phyloP scores from a whole-genome alignment of 106 monocot species.

The Hemerocallis citrina region DNA sequence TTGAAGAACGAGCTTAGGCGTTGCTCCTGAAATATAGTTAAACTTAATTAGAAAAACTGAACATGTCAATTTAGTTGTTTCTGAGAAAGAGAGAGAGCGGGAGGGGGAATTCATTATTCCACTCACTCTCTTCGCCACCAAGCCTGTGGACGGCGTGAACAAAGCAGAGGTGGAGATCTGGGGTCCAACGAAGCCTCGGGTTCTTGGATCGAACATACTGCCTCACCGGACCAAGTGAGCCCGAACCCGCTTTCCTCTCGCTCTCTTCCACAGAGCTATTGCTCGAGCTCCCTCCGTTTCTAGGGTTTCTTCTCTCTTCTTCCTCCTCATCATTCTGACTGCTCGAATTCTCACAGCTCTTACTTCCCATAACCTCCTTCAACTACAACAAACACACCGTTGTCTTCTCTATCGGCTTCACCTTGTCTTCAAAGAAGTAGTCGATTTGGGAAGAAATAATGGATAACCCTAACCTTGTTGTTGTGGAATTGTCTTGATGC shows the following conservation, averaged over 20 bases:
- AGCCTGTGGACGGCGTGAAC: constrained; percentile 64
- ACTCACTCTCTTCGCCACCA: constrained; percentile 73
- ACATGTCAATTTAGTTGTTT: too few relatives aligned
- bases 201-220: constrained; percentile 64
- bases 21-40: constrained; percentile 46
- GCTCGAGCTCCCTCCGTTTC: constrained; percentile 30
- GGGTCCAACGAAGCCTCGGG: constrained; percentile 81
- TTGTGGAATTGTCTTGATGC: too few relatives aligned
- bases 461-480: too few relatives aligned
- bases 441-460: too few relatives aligned
- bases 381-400: too few relatives aligned
- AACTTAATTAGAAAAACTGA: too few relatives aligned
- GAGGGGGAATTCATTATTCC: background rate
- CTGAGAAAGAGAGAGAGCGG: too few relatives aligned
- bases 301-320: constrained; percentile 8
- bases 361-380: too few relatives aligned
- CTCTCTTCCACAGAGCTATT: constrained; percentile 40
- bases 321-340: constrained; percentile 8
- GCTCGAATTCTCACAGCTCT: too few relatives aligned
- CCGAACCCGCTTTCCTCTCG: constrained; percentile 12
- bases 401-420: too few relatives aligned
- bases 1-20: constrained; percentile 76
- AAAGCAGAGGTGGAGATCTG: constrained; percentile 67
- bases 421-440: too few relatives aligned
- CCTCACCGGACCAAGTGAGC: too few relatives aligned